These are phyloP conservation scores for Primulina huaijiensis DNA, from an alignment of 257 asterid species.

Conservation along the genomic window DNA sequence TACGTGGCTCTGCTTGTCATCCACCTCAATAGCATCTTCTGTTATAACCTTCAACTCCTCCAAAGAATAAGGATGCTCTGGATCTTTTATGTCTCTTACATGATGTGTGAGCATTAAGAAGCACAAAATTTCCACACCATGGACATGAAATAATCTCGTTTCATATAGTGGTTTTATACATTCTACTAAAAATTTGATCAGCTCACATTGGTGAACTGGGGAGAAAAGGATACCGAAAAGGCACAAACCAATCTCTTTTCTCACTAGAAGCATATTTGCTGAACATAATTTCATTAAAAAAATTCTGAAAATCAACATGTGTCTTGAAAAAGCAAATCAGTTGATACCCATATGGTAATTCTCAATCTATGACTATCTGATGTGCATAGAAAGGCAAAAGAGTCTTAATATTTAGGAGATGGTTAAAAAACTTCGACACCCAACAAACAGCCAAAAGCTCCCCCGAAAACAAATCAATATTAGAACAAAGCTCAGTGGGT, in stretches of 20 bases:
- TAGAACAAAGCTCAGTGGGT: conserved; percentile 1
- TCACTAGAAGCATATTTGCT: background rate
- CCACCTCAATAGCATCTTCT: conserved; percentile 84
- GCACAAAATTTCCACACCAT: conserved; percentile 23
- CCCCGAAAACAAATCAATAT: background rate
- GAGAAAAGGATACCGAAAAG: background rate
- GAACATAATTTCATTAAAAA: background rate
- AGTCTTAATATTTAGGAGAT: background rate
- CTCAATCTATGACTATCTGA: background rate
- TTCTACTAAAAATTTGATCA: background rate
- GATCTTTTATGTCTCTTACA: conserved; percentile 97
- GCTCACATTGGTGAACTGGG: background rate
- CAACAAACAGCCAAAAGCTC: background rate
- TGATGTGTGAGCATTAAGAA: conserved; percentile 75
- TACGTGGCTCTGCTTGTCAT: conserved; percentile 63
- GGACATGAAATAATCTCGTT: conserved; percentile 7
- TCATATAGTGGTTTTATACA: conserved; percentile 2
- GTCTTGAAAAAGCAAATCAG: background rate
- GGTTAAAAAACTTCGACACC: background rate
- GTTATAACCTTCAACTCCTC: conserved; percentile 88
- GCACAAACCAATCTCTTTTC: background rate
- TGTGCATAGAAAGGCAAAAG: background rate
- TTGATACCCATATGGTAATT: background rate
- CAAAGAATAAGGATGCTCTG: conserved; percentile 92
- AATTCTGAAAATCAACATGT: background rate